These are phyloP conservation scores for Plasmodium coatneyi DNA, from an alignment of 169 alveolate species.

Conservation along the genomic window DNA sequence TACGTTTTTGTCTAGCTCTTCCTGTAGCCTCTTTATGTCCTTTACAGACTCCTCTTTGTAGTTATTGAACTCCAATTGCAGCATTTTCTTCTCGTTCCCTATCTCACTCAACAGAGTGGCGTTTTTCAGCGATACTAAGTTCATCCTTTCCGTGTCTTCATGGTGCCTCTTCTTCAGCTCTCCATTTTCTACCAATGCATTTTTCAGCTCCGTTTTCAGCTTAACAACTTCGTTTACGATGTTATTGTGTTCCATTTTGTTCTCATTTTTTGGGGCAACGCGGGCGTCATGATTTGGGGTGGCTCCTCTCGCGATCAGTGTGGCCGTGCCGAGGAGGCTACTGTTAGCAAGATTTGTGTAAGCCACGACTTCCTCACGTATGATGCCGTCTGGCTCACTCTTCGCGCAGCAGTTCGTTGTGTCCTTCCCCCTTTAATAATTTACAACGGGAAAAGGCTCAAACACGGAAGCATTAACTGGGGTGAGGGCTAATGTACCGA, in stretches of 20 bases:
- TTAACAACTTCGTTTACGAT: slow-evolving; percentile 65
- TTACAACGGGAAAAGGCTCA: slow-evolving; percentile 1
- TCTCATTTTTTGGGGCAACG: not conserved
- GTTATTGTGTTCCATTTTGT: slow-evolving; percentile 29
- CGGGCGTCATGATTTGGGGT: not conserved
- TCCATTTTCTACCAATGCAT: slow-evolving; percentile 47
- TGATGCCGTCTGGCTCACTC: not conserved
- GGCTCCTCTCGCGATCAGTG: not conserved
- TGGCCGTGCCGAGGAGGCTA: not conserved
- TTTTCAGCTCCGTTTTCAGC: slow-evolving; percentile 54
- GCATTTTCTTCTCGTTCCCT: slow-evolving; percentile 36
- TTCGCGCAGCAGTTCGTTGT: not conserved
- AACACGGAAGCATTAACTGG: not conserved
- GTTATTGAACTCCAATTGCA: slow-evolving; percentile 34
- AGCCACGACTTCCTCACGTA: not conserved
- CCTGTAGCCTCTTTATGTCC: slow-evolving; percentile 73
- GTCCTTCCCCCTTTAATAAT: slow-evolving; percentile 2
- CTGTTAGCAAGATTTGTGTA: not conserved
- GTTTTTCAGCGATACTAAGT: slow-evolving; percentile 47
- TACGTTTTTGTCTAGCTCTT: slow-evolving; percentile 72
- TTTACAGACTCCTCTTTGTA: slow-evolving; percentile 68
- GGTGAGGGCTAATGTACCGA: not conserved
- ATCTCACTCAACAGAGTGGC: slow-evolving; percentile 29
- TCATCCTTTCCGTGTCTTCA: slow-evolving; percentile 69
- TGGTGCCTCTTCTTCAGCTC: slow-evolving; percentile 55